Evolutionary conservation across 768 basidiomycete genomes (phyloP), one percentile per base, ranked within the genome.

Genomic region (Glaciozyma antarctica): DNA sequence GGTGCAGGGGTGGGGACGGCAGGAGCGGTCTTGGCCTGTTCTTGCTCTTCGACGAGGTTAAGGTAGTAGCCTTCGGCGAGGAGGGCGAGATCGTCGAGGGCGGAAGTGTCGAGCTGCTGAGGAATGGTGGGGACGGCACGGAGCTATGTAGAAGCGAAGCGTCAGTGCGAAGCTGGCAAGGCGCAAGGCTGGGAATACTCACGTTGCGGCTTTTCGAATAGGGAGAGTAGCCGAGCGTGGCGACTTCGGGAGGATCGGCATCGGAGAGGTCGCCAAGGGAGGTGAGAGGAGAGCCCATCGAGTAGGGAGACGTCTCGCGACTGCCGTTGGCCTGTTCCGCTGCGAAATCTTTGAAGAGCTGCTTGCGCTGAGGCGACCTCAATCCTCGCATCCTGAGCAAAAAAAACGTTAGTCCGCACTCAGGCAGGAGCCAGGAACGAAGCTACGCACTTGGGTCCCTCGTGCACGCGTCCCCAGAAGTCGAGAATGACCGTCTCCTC

Each of bases 401-500:
- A 43, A 44, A 43, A 28, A 5, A 41, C 38, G 53, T 43, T 15
- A 55, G 38, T 17, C 48, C 26, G 38, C 38, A 32, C 12, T 19
- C 13, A 24, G 43, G 41, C 13, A 24, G 43, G 41, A 24, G 38
- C 1, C 43, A 15, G 10, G 43, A 32, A 16, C 0, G 17, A n/a
- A 8, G 5, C 17, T 5, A 32, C 60, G 59, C 28, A 65, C 58
- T 60, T 55, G 43, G 63, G 41, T 12, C 21, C 28, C 5, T 57
- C 34, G 4, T 66, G 34, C 48, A 78, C 57, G 64, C 88, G 92
- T 63, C 84, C 86, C 93, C 94, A 98, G 74, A 99, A 99, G 76
- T 99, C 94, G 56, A 99, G 82, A 54, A 88, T 82, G 70, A 99
- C 88, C 57, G 92, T 82, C 64, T 85, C 83, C 75, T 98, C 95